Percentiles rank a stretch among this genome's conserved stretches.
Evolutionary conservation across 495 filamentous ascomycete genomes (phyloP).

Genomic region (Tuber borchii): DNA sequence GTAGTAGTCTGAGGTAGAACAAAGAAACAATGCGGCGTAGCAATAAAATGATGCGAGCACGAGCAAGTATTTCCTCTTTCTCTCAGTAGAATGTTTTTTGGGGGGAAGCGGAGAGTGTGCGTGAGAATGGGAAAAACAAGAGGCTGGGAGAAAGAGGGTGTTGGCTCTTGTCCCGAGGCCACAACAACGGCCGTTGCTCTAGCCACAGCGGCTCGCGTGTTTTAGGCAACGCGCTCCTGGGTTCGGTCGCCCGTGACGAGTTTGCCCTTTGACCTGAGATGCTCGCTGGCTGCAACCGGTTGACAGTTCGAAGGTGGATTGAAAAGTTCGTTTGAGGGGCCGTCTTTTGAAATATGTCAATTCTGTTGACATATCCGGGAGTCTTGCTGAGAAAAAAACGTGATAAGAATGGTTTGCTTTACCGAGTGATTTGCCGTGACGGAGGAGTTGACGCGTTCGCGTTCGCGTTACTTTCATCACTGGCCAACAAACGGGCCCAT

Average conservation of each 20-base stretch:
- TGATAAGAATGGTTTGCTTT: background rate
- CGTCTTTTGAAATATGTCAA: background rate
- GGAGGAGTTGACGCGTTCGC: background rate
- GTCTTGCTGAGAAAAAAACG: background rate
- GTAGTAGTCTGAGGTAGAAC: background rate
- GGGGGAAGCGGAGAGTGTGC: conserved; percentile 10
- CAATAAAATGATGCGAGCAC: background rate
- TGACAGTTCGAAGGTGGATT: background rate
- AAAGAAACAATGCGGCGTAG: conserved; percentile 16
- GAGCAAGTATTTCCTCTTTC: background rate
- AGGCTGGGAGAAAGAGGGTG: conserved; percentile 8
- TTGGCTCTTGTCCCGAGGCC: background rate
- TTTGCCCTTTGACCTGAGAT: background rate
- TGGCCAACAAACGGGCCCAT: background rate
- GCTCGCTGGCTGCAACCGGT: background rate
- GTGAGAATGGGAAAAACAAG: conserved; percentile 11
- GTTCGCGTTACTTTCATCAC: background rate
- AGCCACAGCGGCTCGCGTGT: conserved; percentile 9
- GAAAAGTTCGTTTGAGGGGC: background rate
- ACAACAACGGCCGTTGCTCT: conserved; percentile 4
- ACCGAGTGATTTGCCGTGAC: background rate
- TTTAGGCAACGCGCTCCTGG: background rate
- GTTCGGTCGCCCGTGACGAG: background rate
- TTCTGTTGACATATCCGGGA: background rate
- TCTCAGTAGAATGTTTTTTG: background rate